Evolutionary conservation across 2,329 filamentous ascomycete genomes (phyloP), one percentile per base, ranked within the genome.

Genomic region (Epichloe hybrida): DNA sequence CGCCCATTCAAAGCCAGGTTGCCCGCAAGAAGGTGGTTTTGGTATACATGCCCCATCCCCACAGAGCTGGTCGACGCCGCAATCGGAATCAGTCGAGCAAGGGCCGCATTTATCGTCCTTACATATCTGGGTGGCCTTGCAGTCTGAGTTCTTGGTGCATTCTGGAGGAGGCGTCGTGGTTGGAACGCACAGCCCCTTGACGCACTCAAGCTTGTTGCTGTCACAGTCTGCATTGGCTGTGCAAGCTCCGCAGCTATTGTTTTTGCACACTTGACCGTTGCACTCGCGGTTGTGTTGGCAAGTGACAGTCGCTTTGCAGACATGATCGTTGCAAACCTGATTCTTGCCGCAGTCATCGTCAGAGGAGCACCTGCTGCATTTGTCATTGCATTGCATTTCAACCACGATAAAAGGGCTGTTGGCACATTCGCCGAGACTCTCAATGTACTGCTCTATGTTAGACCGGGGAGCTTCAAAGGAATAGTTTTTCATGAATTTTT

Each of bases 1-100:
- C 46, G 52, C 52, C 52, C 52, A 54, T 44, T 52, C 52, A 36
- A 54, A 54, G 39, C 52, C 52, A 49, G 50, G 50, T 41, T 54
- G 50, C 31, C 52, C 52, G 50, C 52, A 54, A 21, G 50, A 52
- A 6, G 52, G 52, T 20, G 52, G 52, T 20, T 52, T 51, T 34
- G 52, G 52, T 34, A 48, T 51, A 38, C 52, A 54, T 17, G 36
- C n/a, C 12, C 49, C 52, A 27, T 48, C 31, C 11, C 52, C 48
- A 15, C 52, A 54, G 21, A 54, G 8, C 43, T 52, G 37, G 13
- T 42, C 46, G 21, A 40, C 21, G 20, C 50, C 46, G 43, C 52
- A 54, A 9, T 54, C 50, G 4, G 50, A 23, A 37, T 50, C 49
- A 9, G 42, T 40, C n/a, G 46, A 40, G 50, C 52, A 54, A 45